These are phyloP conservation scores for Annona cherimola DNA, from an alignment of 164 flowering plant species.

Conservation along the genomic window DNA sequence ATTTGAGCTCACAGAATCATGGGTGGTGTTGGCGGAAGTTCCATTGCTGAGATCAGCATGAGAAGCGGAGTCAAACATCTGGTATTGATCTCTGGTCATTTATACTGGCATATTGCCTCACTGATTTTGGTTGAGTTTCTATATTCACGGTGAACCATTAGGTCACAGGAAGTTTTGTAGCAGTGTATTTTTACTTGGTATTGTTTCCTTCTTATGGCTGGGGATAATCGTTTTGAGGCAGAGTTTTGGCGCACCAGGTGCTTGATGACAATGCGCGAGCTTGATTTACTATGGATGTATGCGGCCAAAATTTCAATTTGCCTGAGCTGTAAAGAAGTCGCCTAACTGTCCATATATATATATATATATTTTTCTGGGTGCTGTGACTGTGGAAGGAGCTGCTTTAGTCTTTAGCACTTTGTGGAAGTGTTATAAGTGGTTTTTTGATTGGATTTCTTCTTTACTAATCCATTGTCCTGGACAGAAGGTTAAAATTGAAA, in stretches of 20 bases:
- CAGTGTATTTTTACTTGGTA: not conserved
- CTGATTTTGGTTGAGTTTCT: not conserved
- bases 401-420: not conserved
- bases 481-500: too few species aligned
- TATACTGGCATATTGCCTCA: not conserved
- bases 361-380: not conserved
- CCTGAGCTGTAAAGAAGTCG: not conserved
- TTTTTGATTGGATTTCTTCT: too few species aligned
- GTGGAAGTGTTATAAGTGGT: too few species aligned
- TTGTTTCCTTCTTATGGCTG: not conserved
- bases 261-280: not conserved
- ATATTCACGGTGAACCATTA: not conserved
- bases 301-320: not conserved
- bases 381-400: not conserved
- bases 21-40: too few species aligned
- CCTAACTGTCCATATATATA: not conserved
- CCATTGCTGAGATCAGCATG: not conserved
- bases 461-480: too few species aligned
- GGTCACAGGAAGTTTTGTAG: not conserved
- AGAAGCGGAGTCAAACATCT: not conserved
- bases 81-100: not conserved
- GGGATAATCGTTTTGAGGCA: not conserved
- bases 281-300: not conserved
- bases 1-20: not conserved
- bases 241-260: not conserved